Evolutionary conservation across 345 rosid species (phyloP).

Genomic region (Eucalyptus regnans): DNA sequence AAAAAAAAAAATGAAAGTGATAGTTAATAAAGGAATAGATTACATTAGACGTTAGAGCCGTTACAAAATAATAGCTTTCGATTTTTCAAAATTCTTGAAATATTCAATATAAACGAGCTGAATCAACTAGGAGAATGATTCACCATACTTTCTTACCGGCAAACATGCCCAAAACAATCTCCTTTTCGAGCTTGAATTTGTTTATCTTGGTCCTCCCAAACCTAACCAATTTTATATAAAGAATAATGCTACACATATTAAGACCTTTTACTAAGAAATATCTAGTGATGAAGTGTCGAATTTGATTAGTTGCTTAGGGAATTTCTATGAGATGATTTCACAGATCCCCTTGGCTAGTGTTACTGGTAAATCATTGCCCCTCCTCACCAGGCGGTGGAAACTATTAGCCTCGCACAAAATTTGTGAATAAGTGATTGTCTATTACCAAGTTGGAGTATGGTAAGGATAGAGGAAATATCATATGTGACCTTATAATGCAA

Average conservation of each 20-base stretch:
- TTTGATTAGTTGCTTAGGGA: not conserved
- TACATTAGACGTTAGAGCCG: too few species aligned
- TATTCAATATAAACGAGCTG: not conserved
- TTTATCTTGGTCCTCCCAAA: not conserved
- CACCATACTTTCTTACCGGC: not conserved
- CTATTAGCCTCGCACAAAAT: too few species aligned
- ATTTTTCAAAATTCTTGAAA: not conserved
- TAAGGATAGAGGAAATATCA: not conserved
- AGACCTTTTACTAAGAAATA: not conserved
- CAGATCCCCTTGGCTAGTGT: not conserved
- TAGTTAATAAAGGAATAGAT: not conserved
- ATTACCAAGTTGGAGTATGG: not conserved
- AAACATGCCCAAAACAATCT: not conserved
- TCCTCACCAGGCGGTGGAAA: not conserved
- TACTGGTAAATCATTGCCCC: not conserved
- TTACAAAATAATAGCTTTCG: too few species aligned
- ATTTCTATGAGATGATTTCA: not conserved
- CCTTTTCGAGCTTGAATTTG: not conserved
- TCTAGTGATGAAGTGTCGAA: not conserved
- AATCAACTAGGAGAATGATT: not conserved
- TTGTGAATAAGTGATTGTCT: too few species aligned
- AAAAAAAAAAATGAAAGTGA: too few species aligned
- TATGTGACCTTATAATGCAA: not conserved
- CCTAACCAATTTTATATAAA: not conserved
- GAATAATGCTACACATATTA: too few species aligned